Percentiles rank a stretch among this genome's conserved stretches.
Evolutionary conservation across 306 rosid genomes (phyloP).

Genomic region (Datisca glomerata): DNA sequence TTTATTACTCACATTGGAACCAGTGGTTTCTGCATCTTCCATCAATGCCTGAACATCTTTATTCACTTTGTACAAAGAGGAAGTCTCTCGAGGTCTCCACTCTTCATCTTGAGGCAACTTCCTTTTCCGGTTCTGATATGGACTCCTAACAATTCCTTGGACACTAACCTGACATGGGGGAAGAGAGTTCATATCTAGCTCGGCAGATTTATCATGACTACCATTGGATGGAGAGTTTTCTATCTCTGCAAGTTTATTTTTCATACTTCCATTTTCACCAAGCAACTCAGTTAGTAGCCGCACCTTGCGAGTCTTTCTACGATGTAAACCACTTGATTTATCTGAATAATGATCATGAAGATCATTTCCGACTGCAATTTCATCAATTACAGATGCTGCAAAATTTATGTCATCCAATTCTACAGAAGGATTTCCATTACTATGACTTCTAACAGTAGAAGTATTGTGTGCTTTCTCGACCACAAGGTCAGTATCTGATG

Average conservation of each 20-base stretch:
- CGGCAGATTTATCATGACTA: slow-evolving; percentile 30
- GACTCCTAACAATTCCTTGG: slow-evolving; percentile 28
- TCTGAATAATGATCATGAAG: slow-evolving; percentile 38
- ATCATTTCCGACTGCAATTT: slow-evolving; percentile 30
- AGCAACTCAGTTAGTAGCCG: slow-evolving; percentile 82
- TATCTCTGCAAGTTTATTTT: slow-evolving; percentile 20
- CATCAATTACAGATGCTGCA: slow-evolving; percentile 27
- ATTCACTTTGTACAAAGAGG: slow-evolving; percentile 20
- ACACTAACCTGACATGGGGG: slow-evolving; percentile 34
- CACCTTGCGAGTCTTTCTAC: slow-evolving; percentile 61
- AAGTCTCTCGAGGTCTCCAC: slow-evolving; percentile 19
- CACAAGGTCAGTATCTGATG: slow-evolving; percentile 6
- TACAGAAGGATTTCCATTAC: slow-evolving; percentile 15
- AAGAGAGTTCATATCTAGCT: slow-evolving; percentile 19
- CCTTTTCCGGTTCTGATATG: slow-evolving; percentile 47
- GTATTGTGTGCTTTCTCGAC: slow-evolving; percentile 16
- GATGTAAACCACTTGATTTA: slow-evolving; percentile 29
- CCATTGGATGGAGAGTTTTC: slow-evolving; percentile 30
- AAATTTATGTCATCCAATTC: slow-evolving; percentile 26
- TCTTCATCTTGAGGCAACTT: slow-evolving; percentile 44
- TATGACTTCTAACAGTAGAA: slow-evolving; percentile 12
- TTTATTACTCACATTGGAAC: slow-evolving; percentile 10
- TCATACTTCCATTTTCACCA: slow-evolving; percentile 39
- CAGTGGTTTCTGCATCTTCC: slow-evolving; percentile 26
- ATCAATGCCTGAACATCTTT: slow-evolving; percentile 23